Evolutionary conservation across 352 stramenopile genomes (phyloP).

Genomic region (Lagenidium sp.): DNA sequence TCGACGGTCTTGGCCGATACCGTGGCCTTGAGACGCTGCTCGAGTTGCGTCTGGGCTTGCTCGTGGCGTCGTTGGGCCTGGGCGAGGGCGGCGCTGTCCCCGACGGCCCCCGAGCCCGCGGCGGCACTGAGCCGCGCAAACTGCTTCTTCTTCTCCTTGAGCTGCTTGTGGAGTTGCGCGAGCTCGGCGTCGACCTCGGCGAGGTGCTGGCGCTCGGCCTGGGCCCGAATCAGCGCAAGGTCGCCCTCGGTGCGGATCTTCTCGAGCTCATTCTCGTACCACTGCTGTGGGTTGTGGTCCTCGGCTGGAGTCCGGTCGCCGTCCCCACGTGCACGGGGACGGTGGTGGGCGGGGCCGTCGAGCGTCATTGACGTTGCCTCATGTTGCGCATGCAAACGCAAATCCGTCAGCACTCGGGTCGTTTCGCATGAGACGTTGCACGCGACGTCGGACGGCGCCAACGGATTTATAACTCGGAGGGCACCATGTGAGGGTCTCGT

Average conservation of each 20-base stretch:
- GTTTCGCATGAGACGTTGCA: too few relatives aligned
- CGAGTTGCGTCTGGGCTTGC: slow-evolving; percentile 50
- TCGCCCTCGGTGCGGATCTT: slow-evolving; percentile 72
- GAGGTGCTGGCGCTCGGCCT: slow-evolving; percentile 88
- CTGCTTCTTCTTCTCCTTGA: slow-evolving; percentile 82
- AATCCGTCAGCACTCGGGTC: too few relatives aligned
- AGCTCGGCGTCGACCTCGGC: slow-evolving; percentile 75
- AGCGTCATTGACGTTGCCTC: too few relatives aligned
- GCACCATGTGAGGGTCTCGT: too few relatives aligned
- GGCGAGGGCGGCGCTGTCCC: slow-evolving; percentile 16
- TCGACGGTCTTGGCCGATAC: slow-evolving; percentile 31
- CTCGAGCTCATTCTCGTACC: slow-evolving; percentile 79
- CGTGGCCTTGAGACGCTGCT: slow-evolving; percentile 53
- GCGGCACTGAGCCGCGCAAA: slow-evolving; percentile 20
- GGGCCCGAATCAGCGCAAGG: slow-evolving; percentile 45
- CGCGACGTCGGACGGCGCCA: too few relatives aligned
- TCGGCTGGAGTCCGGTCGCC: too few relatives aligned
- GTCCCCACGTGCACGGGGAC: too few relatives aligned
- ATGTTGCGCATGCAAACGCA: too few relatives aligned
- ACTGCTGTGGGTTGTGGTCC: slow-evolving; percentile 8
- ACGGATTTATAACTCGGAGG: too few relatives aligned
- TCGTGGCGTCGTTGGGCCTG: slow-evolving; percentile 28
- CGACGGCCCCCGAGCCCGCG: neutral
- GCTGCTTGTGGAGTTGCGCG: slow-evolving; percentile 73
- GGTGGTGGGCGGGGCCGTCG: too few relatives aligned